A percentile compares a stretch with the other conserved stretches of the same genome.
Conservation (phyloP, 2,329 filamentous ascomycete genomes). For the Hymenoscyphus fraxineus region DNA sequence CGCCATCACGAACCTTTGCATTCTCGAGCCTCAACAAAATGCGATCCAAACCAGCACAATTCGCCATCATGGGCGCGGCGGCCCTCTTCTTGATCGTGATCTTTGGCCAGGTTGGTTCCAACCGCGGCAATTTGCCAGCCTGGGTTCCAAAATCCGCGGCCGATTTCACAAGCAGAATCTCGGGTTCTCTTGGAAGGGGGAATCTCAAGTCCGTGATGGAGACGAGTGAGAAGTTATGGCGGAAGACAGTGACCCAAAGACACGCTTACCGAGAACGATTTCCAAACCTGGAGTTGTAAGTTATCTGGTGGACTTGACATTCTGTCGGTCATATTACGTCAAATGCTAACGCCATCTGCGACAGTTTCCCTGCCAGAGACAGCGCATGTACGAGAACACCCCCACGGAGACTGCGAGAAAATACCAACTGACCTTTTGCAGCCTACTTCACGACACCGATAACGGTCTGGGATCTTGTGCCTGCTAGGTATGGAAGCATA, state of each 20-base stretch:
- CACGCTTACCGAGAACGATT: constrained; percentile 29
- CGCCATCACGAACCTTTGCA: neutral
- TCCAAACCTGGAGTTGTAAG: constrained; percentile 30
- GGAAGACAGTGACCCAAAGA: constrained; percentile 32
- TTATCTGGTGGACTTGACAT: constrained; percentile 12
- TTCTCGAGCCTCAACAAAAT: constrained; percentile 1
- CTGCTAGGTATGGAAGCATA: constrained; percentile 32
- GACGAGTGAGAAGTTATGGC: constrained; percentile 29
- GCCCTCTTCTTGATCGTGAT: constrained; percentile 16
- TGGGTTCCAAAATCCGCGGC: constrained; percentile 5
- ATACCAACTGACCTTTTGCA: no score
- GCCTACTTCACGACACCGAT: constrained; percentile 28
- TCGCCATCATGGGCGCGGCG: constrained; percentile 12
- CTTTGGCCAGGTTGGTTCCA: constrained; percentile 13
- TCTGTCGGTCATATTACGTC: neutral
- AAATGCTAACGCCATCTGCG: neutral
- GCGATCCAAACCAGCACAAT: constrained; percentile 14
- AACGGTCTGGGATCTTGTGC: constrained; percentile 39
- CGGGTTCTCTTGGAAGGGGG: constrained; percentile 12
- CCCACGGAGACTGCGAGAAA: no score
- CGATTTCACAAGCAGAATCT: constrained; percentile 9
- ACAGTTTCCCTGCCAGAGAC: constrained; percentile 26
- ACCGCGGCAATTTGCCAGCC: constrained; percentile 5
- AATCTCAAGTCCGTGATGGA: constrained; percentile 23
- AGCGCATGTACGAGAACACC: neutral